These are phyloP conservation scores for Gryganskiella cystojenkinii DNA, from an alignment of 192 early-diverging fungal species.

Conservation along the genomic window DNA sequence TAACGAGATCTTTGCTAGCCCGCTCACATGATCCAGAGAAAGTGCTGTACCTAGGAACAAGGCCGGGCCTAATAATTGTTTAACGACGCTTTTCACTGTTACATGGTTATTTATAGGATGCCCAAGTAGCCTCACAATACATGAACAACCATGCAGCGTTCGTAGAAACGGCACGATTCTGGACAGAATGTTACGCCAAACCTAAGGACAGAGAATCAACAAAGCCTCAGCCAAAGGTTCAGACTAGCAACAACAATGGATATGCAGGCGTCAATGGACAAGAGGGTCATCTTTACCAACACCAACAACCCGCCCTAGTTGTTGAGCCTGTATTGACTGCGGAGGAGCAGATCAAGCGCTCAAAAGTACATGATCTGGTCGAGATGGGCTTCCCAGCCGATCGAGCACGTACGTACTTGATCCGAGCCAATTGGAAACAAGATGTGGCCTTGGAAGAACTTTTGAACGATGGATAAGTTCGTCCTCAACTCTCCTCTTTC, in stretches of 20 bases:
- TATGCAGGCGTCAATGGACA: background rate
- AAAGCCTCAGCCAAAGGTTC: background rate
- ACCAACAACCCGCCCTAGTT: background rate
- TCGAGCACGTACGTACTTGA: slow-evolving; percentile 33
- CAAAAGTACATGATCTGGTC: slow-evolving; percentile 40
- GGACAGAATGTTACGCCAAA: slow-evolving; percentile 63
- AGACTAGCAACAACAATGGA: background rate
- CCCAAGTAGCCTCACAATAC: slow-evolving; percentile 64
- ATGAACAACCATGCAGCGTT: slow-evolving; percentile 52
- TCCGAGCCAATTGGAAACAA: slow-evolving; percentile 41
- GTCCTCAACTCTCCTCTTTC: too few species aligned
- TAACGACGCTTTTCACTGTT: background rate
- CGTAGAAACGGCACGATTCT: slow-evolving; percentile 54
- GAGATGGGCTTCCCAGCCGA: slow-evolving; percentile 46
- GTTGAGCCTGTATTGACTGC: slow-evolving; percentile 26
- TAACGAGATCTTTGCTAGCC: too few species aligned
- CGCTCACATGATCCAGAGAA: background rate
- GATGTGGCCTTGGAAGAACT: slow-evolving; percentile 40
- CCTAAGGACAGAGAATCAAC: slow-evolving; percentile 3
- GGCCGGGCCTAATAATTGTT: background rate
- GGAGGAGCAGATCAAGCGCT: slow-evolving; percentile 38
- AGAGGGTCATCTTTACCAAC: slow-evolving; percentile 10
- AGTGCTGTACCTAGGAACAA: background rate
- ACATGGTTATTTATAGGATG: slow-evolving; percentile 47
- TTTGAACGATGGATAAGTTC: slow-evolving; percentile 3